Percentiles rank a stretch among this genome's conserved stretches.
phyloP scores from a whole-genome alignment of 345 rosid species.

The Viola odorata region DNA sequence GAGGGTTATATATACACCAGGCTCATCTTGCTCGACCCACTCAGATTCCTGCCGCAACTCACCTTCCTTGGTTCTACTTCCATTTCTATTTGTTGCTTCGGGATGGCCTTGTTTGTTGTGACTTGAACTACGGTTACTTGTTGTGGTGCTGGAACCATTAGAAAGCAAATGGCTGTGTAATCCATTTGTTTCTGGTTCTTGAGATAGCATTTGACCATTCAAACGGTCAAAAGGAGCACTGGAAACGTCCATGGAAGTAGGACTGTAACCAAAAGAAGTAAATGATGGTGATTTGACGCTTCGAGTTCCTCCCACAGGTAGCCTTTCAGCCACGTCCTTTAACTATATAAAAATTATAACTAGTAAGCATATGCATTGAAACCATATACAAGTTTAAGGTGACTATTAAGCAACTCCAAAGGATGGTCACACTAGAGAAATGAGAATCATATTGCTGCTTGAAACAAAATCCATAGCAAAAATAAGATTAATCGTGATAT shows the following conservation, averaged over 20 bases:
- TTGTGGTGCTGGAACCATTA: slow-evolving; percentile 46
- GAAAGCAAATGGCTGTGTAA: slow-evolving; percentile 28
- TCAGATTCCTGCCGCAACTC: slow-evolving; percentile 65
- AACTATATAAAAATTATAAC: slow-evolving; percentile 30
- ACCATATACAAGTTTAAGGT: too few relatives aligned
- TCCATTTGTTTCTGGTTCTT: slow-evolving; percentile 20
- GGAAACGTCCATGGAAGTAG: slow-evolving; percentile 13
- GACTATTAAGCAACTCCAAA: too few relatives aligned
- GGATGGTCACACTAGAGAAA: too few relatives aligned
- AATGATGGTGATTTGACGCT: slow-evolving; percentile 27
- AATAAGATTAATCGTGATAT: too few relatives aligned
- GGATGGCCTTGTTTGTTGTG: slow-evolving; percentile 47
- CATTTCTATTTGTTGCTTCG: slow-evolving; percentile 56
- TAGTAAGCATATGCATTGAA: not conserved
- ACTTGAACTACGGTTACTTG: slow-evolving; percentile 37
- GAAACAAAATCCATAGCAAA: too few relatives aligned
- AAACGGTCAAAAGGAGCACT: slow-evolving; percentile 12
- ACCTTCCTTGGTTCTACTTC: slow-evolving; percentile 53
- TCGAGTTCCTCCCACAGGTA: slow-evolving; percentile 24
- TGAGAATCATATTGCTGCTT: too few relatives aligned
- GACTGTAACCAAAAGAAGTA: slow-evolving; percentile 58
- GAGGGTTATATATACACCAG: slow-evolving; percentile 92
- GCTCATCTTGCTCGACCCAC: slow-evolving; percentile 98
- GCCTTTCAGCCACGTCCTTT: slow-evolving; percentile 90
- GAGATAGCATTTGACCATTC: slow-evolving; percentile 20